Conservation (phyloP, 75 land plant species). For the Selaginella moellendorffii region DNA sequence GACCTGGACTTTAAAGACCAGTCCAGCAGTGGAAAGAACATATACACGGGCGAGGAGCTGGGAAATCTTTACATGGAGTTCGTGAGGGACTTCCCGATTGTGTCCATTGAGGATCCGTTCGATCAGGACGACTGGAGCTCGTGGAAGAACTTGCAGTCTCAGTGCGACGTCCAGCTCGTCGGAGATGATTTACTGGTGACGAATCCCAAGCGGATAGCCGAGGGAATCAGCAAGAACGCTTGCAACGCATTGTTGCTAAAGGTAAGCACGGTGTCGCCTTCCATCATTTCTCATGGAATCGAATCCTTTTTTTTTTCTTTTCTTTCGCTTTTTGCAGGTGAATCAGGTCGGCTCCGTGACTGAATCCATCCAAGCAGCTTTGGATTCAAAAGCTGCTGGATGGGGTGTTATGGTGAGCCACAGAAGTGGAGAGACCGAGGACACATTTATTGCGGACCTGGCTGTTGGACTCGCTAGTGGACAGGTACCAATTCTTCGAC, state of each 20-base stretch:
- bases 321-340: conserved; percentile 41
- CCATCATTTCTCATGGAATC: not conserved
- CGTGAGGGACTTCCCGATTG: conserved; percentile 72
- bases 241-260: conserved; percentile 85
- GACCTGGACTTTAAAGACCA: conserved; percentile 85
- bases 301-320: conserved; percentile 1
- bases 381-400: conserved; percentile 85
- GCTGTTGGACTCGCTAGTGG: conserved; percentile 94
- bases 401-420: conserved; percentile 99
- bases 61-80: conserved; percentile 74
- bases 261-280: conserved; percentile 27
- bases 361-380: conserved; percentile 88
- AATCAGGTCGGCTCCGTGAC: conserved; percentile 91
- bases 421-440: conserved; percentile 97
- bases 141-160: conserved; percentile 56
- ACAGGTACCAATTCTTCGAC: conserved; percentile 35
- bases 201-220: conserved; percentile 75
- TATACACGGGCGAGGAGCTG: conserved; percentile 44
- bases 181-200: conserved; percentile 95
- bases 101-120: conserved; percentile 93
- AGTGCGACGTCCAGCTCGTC: conserved; percentile 66
- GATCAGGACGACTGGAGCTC: conserved; percentile 97
- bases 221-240: conserved; percentile 70
- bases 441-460: conserved; percentile 91
- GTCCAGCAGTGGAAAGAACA: conserved; percentile 71